Evolutionary conservation across 495 filamentous ascomycete species (phyloP), one percentile per base, ranked within the genome.

Genomic region (Neurospora sp.): DNA sequence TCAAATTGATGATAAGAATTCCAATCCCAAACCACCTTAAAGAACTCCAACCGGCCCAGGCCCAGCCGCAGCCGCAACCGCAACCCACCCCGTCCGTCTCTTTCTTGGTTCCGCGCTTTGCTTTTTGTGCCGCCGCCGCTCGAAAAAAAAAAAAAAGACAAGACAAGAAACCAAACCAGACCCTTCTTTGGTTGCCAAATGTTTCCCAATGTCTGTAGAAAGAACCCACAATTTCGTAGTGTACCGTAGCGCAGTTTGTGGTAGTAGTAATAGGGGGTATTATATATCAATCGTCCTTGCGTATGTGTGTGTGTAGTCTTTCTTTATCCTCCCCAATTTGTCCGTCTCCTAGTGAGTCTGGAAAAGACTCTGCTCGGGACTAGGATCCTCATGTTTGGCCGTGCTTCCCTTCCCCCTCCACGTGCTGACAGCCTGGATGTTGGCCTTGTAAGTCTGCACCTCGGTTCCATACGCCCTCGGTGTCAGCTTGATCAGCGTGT

Each of bases 401-500:
- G 91, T 93, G 73, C 90, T 94, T 20, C 95, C 94, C 84, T 97
- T 97, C 31, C 90, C 93, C 71, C 96, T 87, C 90, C 93, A 99
- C 42, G 96, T 99, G 78, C 92, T 95, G 23, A 99, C 96, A 23
- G 96, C 96, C 35, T 92, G 92, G 74, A 99, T 97, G 79, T 96
- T 91, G 18, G 95, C 95, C 80, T 89, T 91, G 79, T 93, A 93
- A 31, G 91, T 87, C 81, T 96, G 88, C 77, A 97, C 92, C 70
- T 95, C 89, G 8, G 96, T 99, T 38, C 90, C 90, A 78, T 98
- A 99, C n/a, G 96, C 96, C 62, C 91, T 89, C 7, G 96, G 96
- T 16, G 96, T 98, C 70, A 99, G 86, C 84, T 97, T 97, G 82
- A 99, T 98, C 38, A 99, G 84, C 11, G 93, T 97, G 81, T 99